Evolutionary conservation across 2,329 filamentous ascomycete genomes (phyloP), one percentile per base, ranked within the genome.

Genomic region (Phaeosphaeriaceae sp.): DNA sequence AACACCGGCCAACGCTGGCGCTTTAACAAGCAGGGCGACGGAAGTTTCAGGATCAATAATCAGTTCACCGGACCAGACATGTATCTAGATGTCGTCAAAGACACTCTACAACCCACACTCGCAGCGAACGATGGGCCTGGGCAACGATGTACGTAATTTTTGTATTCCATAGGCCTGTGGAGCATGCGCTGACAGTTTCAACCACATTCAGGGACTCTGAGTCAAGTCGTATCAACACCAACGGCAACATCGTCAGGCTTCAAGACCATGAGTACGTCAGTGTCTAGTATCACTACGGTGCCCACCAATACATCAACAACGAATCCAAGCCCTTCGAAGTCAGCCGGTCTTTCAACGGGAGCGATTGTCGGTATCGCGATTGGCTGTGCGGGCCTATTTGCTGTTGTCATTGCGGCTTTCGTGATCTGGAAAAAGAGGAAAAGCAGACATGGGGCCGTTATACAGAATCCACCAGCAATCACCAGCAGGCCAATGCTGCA

Each of bases 61-160:
- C 29, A 52, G n/a, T 60, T 46, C 30, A 54, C 50, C 2, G 56
- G 56, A 8, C 30, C 46, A 7, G 51, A 60, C 16, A 52, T 55
- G 2, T 48, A 49, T 32, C 50, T 60, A 3, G 56, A 50, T 15
- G 42, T 59, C 6, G 36, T 42, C 2, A 28, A 46, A n/a, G 35
- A 37, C 6, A 46, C 21, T 16, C 21, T 51, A 15, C 12, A 42
- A n/a, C 34, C 47, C 4, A 47, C 35, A 21, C 36, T 56, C 11
- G 40, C 35, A n/a, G 52, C 48, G 8, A 26, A 34, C 1, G 49
- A 52, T 33, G 42, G 35, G 4, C 15, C 18, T 2, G 52, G 52
- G 0, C 42, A 47, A 28, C 34, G 48, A 15, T 59, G 56, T 26
- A 26, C 11, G 23, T 26, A 26, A 8, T 11, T 2, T 26, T 26